Conservation (phyloP, 306 rosid genomes). For the Rubus parviflorus region DNA sequence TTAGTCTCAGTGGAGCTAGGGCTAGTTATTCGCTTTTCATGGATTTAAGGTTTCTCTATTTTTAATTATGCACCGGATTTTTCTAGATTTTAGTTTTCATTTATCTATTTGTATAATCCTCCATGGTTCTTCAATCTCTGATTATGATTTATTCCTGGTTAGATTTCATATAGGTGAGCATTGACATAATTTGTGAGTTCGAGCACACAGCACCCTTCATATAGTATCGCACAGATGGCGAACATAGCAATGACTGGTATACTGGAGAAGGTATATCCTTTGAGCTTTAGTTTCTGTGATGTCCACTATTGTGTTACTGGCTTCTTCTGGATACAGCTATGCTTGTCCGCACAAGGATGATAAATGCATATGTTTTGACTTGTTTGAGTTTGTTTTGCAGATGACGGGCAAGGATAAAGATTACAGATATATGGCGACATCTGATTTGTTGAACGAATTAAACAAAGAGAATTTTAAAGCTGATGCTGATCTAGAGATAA, state of each 20-base stretch:
- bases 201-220: background rate
- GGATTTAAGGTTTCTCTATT: background rate
- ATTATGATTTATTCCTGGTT: background rate
- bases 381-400: slow-evolving; percentile 37
- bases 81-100: background rate
- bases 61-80: too few relatives aligned
- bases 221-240: slow-evolving; percentile 48
- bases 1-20: slow-evolving; percentile 21
- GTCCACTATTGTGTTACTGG: background rate
- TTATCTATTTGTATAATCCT: background rate
- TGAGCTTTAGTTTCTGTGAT: slow-evolving; percentile 5
- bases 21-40: background rate
- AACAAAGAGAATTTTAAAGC: slow-evolving; percentile 68
- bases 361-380: background rate
- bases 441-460: slow-evolving; percentile 79
- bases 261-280: slow-evolving; percentile 67
- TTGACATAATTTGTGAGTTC: background rate
- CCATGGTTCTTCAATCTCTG: background rate
- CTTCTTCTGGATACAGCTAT: background rate
- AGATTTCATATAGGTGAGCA: background rate
- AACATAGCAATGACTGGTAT: slow-evolving; percentile 70
- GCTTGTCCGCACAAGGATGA: background rate
- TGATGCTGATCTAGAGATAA: slow-evolving; percentile 73
- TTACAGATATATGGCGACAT: slow-evolving; percentile 92
- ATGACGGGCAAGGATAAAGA: slow-evolving; percentile 98